A percentile compares a stretch with the other conserved stretches of the same genome.
Conservation (phyloP, 164 flowering plant genomes). For the Vitis labrusca region DNA sequence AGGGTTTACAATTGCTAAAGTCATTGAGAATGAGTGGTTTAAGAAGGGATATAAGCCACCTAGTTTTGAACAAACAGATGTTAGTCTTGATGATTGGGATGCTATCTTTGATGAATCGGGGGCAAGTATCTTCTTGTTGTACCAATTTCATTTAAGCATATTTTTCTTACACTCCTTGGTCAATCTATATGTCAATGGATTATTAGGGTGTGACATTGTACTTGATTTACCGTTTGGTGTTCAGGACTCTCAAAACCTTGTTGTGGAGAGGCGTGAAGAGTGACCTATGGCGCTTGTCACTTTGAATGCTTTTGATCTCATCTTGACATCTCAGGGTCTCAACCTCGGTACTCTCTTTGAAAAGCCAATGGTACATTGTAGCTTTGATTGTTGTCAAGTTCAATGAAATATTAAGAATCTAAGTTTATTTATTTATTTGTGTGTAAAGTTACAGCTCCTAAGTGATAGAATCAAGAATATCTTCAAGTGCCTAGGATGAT, state of each 20-base stretch:
- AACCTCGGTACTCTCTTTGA: slow-evolving; percentile 83
- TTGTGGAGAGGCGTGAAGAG: slow-evolving; percentile 87
- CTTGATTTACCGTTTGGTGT: slow-evolving; percentile 3
- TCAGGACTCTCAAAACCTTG: slow-evolving; percentile 67
- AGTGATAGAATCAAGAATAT: not conserved
- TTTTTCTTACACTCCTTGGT: not conserved
- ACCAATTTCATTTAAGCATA: not conserved
- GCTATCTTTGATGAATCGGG: slow-evolving; percentile 63
- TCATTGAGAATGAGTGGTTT: slow-evolving; percentile 97
- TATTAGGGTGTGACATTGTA: not conserved
- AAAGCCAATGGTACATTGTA: slow-evolving; percentile 66
- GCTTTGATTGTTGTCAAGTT: not conserved
- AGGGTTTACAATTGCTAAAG: slow-evolving; percentile 79
- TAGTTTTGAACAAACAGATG: slow-evolving; percentile 60
- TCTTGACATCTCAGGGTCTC: slow-evolving; percentile 93
- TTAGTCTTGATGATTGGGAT: slow-evolving; percentile 75
- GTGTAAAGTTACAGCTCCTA: not conserved
- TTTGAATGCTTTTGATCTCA: slow-evolving; percentile 97
- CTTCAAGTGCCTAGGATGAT: not conserved
- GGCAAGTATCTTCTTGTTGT: slow-evolving; percentile 37
- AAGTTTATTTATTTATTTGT: not conserved
- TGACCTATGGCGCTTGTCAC: slow-evolving; percentile 51
- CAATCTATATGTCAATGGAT: not conserved
- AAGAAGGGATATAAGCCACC: slow-evolving; percentile 93
- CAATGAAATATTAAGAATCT: not conserved